Conservation (phyloP, 2,329 filamentous ascomycete species). For the Calonectria honghensis region DNA sequence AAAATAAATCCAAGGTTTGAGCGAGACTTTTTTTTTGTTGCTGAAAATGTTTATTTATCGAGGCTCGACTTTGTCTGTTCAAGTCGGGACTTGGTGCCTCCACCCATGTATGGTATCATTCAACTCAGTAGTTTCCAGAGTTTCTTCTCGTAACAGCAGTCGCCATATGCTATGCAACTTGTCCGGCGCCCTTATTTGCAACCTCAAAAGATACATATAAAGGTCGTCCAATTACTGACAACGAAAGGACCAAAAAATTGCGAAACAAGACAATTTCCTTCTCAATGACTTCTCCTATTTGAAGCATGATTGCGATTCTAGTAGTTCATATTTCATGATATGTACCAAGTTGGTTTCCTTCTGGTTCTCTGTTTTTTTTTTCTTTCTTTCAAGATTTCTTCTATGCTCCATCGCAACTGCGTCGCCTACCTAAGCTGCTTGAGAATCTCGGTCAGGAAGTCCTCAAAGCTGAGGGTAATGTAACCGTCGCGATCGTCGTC, state of each 20-base stretch:
- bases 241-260: not conserved
- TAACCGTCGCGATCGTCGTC: conserved; percentile 97
- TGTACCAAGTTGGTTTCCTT: conserved; percentile 12
- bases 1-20: not conserved
- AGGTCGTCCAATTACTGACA: not conserved
- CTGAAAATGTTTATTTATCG: conserved; percentile 1
- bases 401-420: not conserved
- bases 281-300: conserved; percentile 13
- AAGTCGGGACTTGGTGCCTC: conserved; percentile 52
- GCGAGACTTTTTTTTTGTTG: not conserved
- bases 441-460: conserved; percentile 83
- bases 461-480: conserved; percentile 88
- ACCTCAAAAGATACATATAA: conserved; percentile 9
- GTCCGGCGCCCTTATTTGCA: conserved; percentile 10
- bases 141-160: conserved; percentile 2
- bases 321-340: conserved; percentile 28
- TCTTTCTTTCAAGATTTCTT: not conserved
- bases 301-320: conserved; percentile 20
- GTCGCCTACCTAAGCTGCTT: conserved; percentile 73
- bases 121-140: conserved; percentile 33
- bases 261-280: conserved; percentile 15
- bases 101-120: conserved; percentile 57
- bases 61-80: conserved; percentile 36
- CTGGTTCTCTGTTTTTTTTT: not conserved
- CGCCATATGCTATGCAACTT: conserved; percentile 25